These are phyloP conservation scores for Psilocybe azurescens DNA, from an alignment of 768 basidiomycete species.

Conservation along the genomic window DNA sequence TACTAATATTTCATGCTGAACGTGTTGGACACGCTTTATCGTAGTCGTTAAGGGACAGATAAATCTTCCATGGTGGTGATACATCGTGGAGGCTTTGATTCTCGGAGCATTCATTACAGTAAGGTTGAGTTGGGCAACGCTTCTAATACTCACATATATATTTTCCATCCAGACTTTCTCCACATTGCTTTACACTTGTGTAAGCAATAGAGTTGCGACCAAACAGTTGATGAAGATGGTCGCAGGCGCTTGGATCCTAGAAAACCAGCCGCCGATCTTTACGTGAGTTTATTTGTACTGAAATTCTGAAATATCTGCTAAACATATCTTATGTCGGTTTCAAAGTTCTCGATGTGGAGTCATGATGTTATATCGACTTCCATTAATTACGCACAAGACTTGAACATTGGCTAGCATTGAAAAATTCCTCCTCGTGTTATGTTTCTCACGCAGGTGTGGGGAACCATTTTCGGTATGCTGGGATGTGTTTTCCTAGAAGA, in stretches of 20 bases:
- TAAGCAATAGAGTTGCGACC: constrained; percentile 65
- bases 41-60: constrained; percentile 63
- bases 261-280: constrained; percentile 70
- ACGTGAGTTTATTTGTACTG: constrained; percentile 41
- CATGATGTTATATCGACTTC: constrained; percentile 63
- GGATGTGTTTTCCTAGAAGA: no score
- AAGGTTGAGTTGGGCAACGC: background rate
- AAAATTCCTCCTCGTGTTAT: constrained; percentile 73
- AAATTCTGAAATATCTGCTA: no score
- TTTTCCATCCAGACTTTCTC: constrained; percentile 51
- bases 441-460: constrained; percentile 68
- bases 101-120: constrained; percentile 51
- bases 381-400: constrained; percentile 55
- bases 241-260: constrained; percentile 64
- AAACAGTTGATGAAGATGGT: constrained; percentile 72
- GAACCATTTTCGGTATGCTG: constrained; percentile 56
- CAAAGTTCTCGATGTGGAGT: constrained; percentile 71
- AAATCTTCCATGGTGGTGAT: constrained; percentile 67
- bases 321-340: no score
- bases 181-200: constrained; percentile 55
- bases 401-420: constrained; percentile 76
- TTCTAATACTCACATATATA: background rate
- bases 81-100: constrained; percentile 54
- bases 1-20: background rate
- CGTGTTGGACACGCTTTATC: constrained; percentile 46